phyloP scores from a whole-genome alignment of 169 alveolate species.

The Cryptosporidium sp. region DNA sequence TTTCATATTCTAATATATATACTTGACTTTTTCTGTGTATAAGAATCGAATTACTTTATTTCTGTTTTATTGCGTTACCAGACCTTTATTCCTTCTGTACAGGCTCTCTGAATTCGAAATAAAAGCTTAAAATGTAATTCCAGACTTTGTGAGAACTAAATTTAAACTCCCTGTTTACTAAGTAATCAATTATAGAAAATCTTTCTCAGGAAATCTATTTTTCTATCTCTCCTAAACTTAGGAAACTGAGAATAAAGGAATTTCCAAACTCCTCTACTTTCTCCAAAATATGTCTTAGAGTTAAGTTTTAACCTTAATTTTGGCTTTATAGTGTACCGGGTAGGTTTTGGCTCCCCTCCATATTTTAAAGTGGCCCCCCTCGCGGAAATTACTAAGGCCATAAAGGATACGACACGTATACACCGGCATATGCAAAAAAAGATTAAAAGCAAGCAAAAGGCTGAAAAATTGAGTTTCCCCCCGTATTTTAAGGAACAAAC shows the following conservation, averaged over 20 bases:
- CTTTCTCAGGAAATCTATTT: not conserved
- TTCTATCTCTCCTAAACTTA: too few relatives aligned
- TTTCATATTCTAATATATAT: not conserved
- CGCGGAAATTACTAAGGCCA: conserved; percentile 1
- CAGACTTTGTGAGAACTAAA: conserved; percentile 2
- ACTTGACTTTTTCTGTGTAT: not conserved
- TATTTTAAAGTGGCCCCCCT: conserved; percentile 11
- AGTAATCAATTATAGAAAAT: not conserved
- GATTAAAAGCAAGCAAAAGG: conserved; percentile 17
- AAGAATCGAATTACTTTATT: not conserved
- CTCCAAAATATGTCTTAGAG: not conserved
- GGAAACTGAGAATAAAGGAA: not conserved
- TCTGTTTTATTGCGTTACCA: not conserved
- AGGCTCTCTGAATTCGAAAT: not conserved
- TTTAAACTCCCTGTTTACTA: not conserved
- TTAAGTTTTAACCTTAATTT: too few relatives aligned
- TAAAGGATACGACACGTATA: conserved; percentile 30
- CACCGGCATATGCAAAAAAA: conserved; percentile 15
- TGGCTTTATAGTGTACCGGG: not conserved
- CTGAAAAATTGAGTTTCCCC: conserved; percentile 1
- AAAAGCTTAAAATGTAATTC: conserved; percentile 3
- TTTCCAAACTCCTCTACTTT: not conserved
- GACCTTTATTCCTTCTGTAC: not conserved
- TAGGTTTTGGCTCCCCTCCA: conserved; percentile 11
- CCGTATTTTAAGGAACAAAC: not conserved